Evolutionary conservation across 2,329 filamentous ascomycete genomes (phyloP).

Genomic region (Metarhizium humberi): DNA sequence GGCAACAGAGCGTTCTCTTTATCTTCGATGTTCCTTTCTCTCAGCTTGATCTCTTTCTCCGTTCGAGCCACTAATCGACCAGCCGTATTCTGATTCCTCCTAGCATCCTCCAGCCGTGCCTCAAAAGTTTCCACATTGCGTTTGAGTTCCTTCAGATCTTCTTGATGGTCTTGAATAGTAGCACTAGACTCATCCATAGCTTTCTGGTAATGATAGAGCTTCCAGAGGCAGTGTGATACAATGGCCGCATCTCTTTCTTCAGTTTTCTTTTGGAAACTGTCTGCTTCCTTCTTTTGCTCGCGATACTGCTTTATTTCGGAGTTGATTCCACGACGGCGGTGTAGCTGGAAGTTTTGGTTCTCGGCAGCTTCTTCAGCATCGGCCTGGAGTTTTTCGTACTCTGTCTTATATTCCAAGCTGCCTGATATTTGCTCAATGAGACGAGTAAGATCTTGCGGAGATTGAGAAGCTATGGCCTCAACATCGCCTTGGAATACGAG

Average conservation of each 20-base stretch:
- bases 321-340: constrained; percentile 87
- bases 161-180: constrained; percentile 87
- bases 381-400: constrained; percentile 84
- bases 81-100: constrained; percentile 71
- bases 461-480: constrained; percentile 91
- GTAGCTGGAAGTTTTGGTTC: constrained; percentile 79
- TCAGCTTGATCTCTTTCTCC: constrained; percentile 77
- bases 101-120: constrained; percentile 67
- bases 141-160: constrained; percentile 86
- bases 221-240: constrained; percentile 91
- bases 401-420: constrained; percentile 85
- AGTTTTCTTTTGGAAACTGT: constrained; percentile 84
- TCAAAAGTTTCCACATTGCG: constrained; percentile 83
- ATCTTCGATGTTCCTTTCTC: constrained; percentile 81
- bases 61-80: constrained; percentile 68
- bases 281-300: constrained; percentile 91
- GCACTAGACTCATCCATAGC: constrained; percentile 86
- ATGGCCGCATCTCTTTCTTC: constrained; percentile 86
- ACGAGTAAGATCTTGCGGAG: constrained; percentile 83
- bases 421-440: constrained; percentile 97
- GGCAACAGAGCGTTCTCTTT: constrained; percentile 79
- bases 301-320: constrained; percentile 97
- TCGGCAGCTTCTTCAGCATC: constrained; percentile 82
- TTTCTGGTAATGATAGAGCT: constrained; percentile 88
- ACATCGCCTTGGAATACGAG: constrained; percentile 98